Conservation (phyloP, 805 yeast species). For the Candida methanosorbosa region DNA sequence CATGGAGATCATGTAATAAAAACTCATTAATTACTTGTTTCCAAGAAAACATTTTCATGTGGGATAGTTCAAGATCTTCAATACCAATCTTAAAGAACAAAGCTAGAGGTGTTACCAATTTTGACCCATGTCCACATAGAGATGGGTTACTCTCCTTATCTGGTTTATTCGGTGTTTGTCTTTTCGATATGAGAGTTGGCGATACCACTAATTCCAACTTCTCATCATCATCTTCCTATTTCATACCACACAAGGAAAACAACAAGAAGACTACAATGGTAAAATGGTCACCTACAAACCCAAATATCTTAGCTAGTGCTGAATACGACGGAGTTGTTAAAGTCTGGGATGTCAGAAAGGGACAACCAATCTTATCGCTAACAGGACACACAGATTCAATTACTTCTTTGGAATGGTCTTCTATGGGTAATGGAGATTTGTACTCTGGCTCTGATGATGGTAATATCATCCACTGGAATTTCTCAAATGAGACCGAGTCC, state of each 20-base stretch:
- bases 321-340: conserved; percentile 48
- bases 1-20: conserved; percentile 33
- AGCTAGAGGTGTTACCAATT: conserved; percentile 39
- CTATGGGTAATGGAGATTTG: conserved; percentile 26
- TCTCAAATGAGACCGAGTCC: conserved; percentile 27
- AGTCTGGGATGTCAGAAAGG: conserved; percentile 69
- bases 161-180: conserved; percentile 66
- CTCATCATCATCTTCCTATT: conserved; percentile 23
- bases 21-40: conserved; percentile 53
- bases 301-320: conserved; percentile 56
- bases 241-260: conserved; percentile 29
- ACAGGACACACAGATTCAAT: conserved; percentile 49
- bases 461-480: conserved; percentile 59
- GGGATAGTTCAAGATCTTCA: conserved; percentile 62
- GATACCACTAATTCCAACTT: conserved; percentile 9
- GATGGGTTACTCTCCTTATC: conserved; percentile 53
- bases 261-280: conserved; percentile 31
- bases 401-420: conserved; percentile 52
- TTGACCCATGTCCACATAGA: conserved; percentile 39
- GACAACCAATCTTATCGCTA: conserved; percentile 41
- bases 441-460: conserved; percentile 61
- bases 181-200: conserved; percentile 58
- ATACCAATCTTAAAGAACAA: conserved; percentile 48
- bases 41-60: conserved; percentile 62
- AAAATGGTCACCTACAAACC: conserved; percentile 57